phyloP scores from a whole-genome alignment of 139 green algal species.

The Coelastrella sp. region DNA sequence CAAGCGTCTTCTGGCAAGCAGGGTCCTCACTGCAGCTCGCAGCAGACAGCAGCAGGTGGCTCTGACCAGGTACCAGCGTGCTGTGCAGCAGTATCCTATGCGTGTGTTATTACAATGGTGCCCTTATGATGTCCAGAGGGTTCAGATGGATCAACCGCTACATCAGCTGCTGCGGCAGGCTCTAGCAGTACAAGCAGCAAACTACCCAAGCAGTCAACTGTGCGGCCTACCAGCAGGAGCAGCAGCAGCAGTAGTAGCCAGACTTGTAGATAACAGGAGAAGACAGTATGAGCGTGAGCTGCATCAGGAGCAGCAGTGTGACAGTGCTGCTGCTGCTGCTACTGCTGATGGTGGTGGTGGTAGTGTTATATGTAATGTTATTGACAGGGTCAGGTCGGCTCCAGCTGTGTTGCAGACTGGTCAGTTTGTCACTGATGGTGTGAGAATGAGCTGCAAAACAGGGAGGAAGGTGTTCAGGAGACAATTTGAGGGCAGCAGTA shows the following conservation, averaged over 20 bases:
- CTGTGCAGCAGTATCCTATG: not conserved
- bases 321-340: not conserved
- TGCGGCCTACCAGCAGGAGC: not conserved
- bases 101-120: not conserved
- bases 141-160: not conserved
- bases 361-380: no score
- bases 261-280: not conserved
- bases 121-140: not conserved
- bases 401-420: constrained; percentile 24
- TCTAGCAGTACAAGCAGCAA: not conserved
- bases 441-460: not conserved
- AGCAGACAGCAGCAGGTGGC: not conserved
- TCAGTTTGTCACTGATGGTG: not conserved
- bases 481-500: no score
- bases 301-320: not conserved
- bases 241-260: constrained; percentile 18
- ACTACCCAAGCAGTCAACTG: no score
- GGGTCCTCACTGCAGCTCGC: not conserved
- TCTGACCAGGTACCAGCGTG: not conserved
- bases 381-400: not conserved
- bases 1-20: not conserved
- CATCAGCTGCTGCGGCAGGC: constrained; percentile 22
- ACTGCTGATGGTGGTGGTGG: not conserved
- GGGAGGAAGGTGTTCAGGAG: constrained; percentile 15
- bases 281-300: not conserved